Conservation (phyloP, 768 basidiomycete species). For the Tubosaeta sp. region DNA sequence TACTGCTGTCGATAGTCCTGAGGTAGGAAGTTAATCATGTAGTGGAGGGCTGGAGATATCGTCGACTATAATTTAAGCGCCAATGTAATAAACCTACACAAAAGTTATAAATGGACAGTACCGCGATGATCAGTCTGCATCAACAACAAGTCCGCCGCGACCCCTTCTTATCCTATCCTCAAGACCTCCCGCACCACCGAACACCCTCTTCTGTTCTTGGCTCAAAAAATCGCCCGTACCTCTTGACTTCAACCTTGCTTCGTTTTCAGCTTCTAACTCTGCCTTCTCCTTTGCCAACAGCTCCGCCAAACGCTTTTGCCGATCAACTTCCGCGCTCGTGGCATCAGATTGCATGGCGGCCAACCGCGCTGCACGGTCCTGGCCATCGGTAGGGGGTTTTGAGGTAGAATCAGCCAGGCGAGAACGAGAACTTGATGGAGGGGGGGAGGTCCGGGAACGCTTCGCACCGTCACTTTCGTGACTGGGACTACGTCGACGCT, state of each 20-base stretch:
- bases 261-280: slow-evolving; percentile 70
- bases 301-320: slow-evolving; percentile 65
- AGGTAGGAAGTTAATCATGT: neutral
- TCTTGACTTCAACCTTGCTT: slow-evolving; percentile 61
- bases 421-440: slow-evolving; percentile 23
- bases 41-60: neutral
- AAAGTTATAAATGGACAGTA: neutral
- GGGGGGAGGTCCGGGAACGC: slow-evolving; percentile 47
- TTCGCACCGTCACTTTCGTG: slow-evolving; percentile 35
- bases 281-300: slow-evolving; percentile 75
- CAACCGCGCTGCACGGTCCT: slow-evolving; percentile 77
- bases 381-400: slow-evolving; percentile 24
- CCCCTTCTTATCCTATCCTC: slow-evolving; percentile 77
- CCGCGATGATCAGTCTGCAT: slow-evolving; percentile 31
- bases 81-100: slow-evolving; percentile 9
- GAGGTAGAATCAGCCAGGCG: slow-evolving; percentile 8
- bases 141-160: slow-evolving; percentile 64
- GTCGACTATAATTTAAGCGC: neutral
- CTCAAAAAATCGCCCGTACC: slow-evolving; percentile 80
- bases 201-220: slow-evolving; percentile 80
- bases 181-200: slow-evolving; percentile 71
- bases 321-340: slow-evolving; percentile 55
- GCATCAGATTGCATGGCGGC: slow-evolving; percentile 87
- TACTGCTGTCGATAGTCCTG: neutral
- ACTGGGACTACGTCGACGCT: slow-evolving; percentile 37